Evolutionary conservation across 306 rosid species (phyloP), one percentile per base, ranked within the genome.

Genomic region (Acacia acuminata): DNA sequence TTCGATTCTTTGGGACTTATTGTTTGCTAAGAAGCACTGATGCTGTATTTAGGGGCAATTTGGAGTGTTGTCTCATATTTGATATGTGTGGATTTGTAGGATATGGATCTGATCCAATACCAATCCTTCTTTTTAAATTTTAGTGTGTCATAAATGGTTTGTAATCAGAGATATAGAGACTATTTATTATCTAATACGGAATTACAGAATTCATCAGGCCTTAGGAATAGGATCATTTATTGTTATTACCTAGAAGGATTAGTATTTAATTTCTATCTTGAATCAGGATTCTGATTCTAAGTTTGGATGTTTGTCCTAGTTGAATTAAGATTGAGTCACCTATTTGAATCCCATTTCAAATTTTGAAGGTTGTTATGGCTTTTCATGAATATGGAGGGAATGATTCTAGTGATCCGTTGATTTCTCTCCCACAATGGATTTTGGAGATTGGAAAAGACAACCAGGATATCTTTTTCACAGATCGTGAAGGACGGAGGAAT

Each of bases 401-500:
- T 77, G 91, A 89, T 77, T 88, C 96, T 72, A 89, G 90, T 74
- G 96, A 92, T 32, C 86, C 90, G 47, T 61, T 86, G 76, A 87
- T 92, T 83, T 53, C 92, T 84, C 98, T 96, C 79, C 99, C 99
- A 38, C 94, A 89, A 77, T 96, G 99, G 99, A 91, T 94, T 86
- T 84, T 91, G 88, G 96, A 92, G 76, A 91, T 93, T 79, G 98
- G 99, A 83, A 92, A 92, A 86, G 94, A 87, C 81, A 92, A 93
- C 73, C 93, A 73, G 76, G 98, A 96, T 84, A 94, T 96, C 88
- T 96, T 91, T 90, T 96, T 96, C 88, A 93, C 96, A 19, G 99
- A 96, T 85, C 92, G 97, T 77, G 97, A 94, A 88, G 99, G 99
- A 79, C 89, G 92, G 91, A 96, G 98, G 84, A 96, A 92, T 80